phyloP scores from a whole-genome alignment of 257 asterid species.

The Solanum sejunctum region DNA sequence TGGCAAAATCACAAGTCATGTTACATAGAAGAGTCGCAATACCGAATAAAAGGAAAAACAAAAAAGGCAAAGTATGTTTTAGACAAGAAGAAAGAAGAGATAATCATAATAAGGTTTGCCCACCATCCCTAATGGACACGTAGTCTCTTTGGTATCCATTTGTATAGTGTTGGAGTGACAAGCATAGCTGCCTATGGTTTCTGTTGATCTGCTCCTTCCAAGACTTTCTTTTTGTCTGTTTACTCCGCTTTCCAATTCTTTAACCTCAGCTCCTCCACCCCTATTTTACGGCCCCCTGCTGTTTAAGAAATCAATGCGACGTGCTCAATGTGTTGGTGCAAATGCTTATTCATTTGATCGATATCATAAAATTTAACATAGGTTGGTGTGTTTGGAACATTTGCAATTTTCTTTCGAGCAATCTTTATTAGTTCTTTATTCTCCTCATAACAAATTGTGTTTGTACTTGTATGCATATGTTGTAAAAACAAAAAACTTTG shows the following conservation, averaged over 20 bases:
- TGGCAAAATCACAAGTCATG: not conserved
- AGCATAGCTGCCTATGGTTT: constrained; percentile 83
- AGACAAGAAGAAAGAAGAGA: not conserved
- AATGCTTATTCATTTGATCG: constrained; percentile 31
- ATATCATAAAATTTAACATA: not conserved
- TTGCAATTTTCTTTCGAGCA: not conserved
- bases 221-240: constrained; percentile 37
- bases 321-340: constrained; percentile 50
- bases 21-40: not conserved
- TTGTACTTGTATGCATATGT: not conserved
- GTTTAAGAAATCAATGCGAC: constrained; percentile 24
- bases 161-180: constrained; percentile 73
- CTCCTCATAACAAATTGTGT: not conserved
- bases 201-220: constrained; percentile 62
- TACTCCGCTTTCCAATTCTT: constrained; percentile 44
- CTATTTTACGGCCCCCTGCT: constrained; percentile 11
- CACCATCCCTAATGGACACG: constrained; percentile 13
- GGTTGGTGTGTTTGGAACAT: not conserved
- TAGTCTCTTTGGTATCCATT: constrained; percentile 37
- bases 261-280: constrained; percentile 19
- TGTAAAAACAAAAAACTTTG: not conserved
- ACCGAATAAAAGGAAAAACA: not conserved
- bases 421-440: not conserved
- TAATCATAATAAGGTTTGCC: too few species aligned
- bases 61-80: not conserved